These are phyloP conservation scores for Suillus bovinus DNA, from an alignment of 768 basidiomycete species.

Conservation along the genomic window DNA sequence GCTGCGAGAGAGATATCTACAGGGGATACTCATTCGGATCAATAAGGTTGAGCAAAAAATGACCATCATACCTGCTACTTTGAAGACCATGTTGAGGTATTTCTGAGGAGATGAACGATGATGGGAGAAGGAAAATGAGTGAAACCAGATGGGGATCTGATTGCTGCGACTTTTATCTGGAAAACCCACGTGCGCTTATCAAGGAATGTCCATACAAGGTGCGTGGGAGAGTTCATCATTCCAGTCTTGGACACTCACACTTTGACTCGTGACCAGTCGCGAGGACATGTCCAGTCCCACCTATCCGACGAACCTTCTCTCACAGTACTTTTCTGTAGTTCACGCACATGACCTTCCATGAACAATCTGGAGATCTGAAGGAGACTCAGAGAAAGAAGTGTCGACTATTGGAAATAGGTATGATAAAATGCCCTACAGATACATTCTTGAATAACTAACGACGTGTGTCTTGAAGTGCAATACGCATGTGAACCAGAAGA, in stretches of 20 bases:
- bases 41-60: not conserved
- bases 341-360: not conserved
- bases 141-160: slow-evolving; percentile 18
- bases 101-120: slow-evolving; percentile 12
- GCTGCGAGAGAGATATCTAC: slow-evolving; percentile 95
- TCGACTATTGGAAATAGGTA: slow-evolving; percentile 61
- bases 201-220: slow-evolving; percentile 6
- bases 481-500: slow-evolving; percentile 56
- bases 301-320: not conserved
- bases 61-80: slow-evolving; percentile 72
- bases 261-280: no score
- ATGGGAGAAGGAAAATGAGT: slow-evolving; percentile 27
- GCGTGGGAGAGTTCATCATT: slow-evolving; percentile 28
- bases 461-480: slow-evolving; percentile 42
- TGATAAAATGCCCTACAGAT: slow-evolving; percentile 4
- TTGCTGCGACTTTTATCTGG: slow-evolving; percentile 32
- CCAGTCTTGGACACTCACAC: slow-evolving; percentile 13
- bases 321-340: not conserved
- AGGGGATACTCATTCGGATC: slow-evolving; percentile 11
- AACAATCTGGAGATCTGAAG: not conserved
- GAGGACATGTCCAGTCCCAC: not conserved
- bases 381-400: slow-evolving; percentile 38
- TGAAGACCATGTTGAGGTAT: slow-evolving; percentile 67
- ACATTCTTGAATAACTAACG: slow-evolving; percentile 10
- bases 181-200: slow-evolving; percentile 26